These are phyloP conservation scores for Trichoderma endophyticum DNA, from an alignment of 2,329 filamentous ascomycete genomes.

Conservation along the genomic window DNA sequence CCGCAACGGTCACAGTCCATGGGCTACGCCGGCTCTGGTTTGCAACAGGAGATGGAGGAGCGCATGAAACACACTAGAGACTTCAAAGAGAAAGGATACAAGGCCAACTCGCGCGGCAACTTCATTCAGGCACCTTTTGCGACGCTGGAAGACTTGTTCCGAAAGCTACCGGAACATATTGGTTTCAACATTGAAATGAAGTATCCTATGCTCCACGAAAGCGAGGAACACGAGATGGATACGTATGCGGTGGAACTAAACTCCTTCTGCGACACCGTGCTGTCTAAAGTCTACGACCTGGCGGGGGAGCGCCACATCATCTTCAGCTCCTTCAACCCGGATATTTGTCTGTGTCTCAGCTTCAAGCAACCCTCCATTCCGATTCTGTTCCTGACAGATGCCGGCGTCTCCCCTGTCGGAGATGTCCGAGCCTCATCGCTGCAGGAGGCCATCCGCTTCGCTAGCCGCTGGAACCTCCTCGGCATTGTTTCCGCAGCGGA, in stretches of 20 bases:
- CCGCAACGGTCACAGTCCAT: constrained; percentile 54
- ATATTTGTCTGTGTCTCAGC: constrained; percentile 87
- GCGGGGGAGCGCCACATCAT: constrained; percentile 84
- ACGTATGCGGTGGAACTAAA: constrained; percentile 94
- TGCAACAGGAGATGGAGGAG: constrained; percentile 55
- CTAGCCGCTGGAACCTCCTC: constrained; percentile 88
- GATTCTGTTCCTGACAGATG: constrained; percentile 90
- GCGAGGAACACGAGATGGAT: constrained; percentile 94
- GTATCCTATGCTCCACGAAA: constrained; percentile 97
- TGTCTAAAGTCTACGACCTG: constrained; percentile 85
- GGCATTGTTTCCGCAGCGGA: constrained; percentile 88
- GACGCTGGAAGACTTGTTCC: constrained; percentile 90
- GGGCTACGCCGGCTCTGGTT: constrained; percentile 45
- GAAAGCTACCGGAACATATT: constrained; percentile 73
- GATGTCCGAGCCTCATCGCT: constrained; percentile 88
- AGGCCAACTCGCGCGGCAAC: constrained; percentile 88
- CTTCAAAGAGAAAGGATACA: constrained; percentile 92
- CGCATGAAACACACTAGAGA: constrained; percentile 97
- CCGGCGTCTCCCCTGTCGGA: constrained; percentile 74
- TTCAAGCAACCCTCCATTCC: constrained; percentile 98
- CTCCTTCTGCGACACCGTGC: constrained; percentile 90
- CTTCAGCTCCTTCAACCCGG: constrained; percentile 96
- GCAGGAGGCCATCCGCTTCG: constrained; percentile 94
- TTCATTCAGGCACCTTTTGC: constrained; percentile 96
- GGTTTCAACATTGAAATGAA: constrained; percentile 99